Evolutionary conservation across 306 rosid species (phyloP).

Genomic region (Benincasa hispida): DNA sequence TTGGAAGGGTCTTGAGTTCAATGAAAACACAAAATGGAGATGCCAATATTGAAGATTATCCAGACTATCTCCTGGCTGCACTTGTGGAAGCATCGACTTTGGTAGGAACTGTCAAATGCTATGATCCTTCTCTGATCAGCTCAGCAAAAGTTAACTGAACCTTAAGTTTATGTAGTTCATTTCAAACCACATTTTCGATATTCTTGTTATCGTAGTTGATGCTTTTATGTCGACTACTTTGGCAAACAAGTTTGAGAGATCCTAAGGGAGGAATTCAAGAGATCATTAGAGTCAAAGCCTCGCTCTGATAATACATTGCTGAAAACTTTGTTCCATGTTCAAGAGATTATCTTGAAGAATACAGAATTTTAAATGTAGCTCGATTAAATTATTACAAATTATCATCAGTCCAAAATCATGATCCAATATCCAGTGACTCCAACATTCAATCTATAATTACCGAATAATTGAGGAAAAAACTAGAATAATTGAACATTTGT

Average conservation of each 20-base stretch:
- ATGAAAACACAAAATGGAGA: conserved; percentile 43
- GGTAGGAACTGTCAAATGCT: conserved; percentile 58
- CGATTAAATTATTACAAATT: no score
- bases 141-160: background rate
- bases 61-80: conserved; percentile 56
- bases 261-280: background rate
- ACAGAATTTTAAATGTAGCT: background rate
- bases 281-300: background rate
- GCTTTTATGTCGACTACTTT: background rate
- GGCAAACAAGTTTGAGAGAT: background rate
- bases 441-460: background rate
- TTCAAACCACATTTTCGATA: background rate
- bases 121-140: conserved; percentile 9
- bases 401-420: no score
- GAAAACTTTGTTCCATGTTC: background rate
- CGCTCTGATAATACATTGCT: background rate
- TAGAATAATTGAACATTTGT: no score
- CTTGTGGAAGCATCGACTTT: conserved; percentile 60
- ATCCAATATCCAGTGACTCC: no score
- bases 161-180: background rate
- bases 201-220: background rate
- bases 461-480: no score
- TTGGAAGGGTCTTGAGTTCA: conserved; percentile 64
- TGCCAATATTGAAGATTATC: conserved; percentile 43
- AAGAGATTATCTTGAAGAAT: background rate